Base-by-base conservation (phyloP, 2,329 filamentous ascomycete genomes). In the Xylaria sp. region DNA sequence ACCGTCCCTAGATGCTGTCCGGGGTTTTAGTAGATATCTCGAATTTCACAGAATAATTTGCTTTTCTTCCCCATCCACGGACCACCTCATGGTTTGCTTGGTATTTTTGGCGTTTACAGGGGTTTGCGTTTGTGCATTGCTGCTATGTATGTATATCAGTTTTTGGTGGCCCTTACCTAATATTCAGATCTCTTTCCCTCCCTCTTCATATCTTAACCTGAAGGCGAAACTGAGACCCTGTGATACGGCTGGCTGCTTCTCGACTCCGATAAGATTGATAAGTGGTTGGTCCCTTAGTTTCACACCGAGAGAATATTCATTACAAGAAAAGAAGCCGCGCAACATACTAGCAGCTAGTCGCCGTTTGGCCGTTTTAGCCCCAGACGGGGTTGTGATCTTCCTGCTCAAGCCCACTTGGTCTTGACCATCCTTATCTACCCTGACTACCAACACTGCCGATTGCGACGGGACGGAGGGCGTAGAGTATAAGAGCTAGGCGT, bases 1-100 rank as follows among this genome's bases (percentile, higher is more conserved):
- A 27, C 27, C 27, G n/a, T 45, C 14, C n/a, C 47, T 9, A 27
- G 30, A n/a, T 54, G 50, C 12, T 21, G 34, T 55, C 60, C 12
- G 32, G 54, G 54, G 61, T 60, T 60, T 32, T 21, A 55, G 59
- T 30, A 51, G 55, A 58, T 58, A n/a, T 6, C 56, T 61, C 8
- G 56, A 34, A 54, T 21, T 36, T 45, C 21, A 53, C 36, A 21
- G 34, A 61, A 42, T 54, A 30, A 47, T 17, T 47, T 47, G 7
- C 11, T 47, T 59, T 54, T 51, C 12, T 39, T 45, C 14, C 11
- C 21, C 11, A 8, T 58, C 19, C 24, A 11, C n/a, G 19, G 24
- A 27, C 34, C 12, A 27, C 30, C 36, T 47, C 55, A 9, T 19
- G 55, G 7, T 45, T 51, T 42, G 45, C 17, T 61, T 21, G 27